A percentile compares a stretch with the other conserved stretches of the same genome.
phyloP scores from a whole-genome alignment of 257 asterid species.

The Forsythia suspensa region DNA sequence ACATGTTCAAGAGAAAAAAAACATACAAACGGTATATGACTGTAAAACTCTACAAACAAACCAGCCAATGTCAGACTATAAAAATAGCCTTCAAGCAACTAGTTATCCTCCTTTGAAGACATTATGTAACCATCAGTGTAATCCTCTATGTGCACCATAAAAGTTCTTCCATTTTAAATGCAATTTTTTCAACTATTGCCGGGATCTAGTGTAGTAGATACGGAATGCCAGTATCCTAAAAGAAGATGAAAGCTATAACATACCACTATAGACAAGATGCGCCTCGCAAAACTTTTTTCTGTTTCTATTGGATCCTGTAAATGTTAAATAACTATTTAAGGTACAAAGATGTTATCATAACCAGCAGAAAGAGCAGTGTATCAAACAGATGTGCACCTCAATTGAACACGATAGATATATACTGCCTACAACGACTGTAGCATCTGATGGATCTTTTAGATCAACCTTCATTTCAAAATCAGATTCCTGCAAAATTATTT shows the following conservation, averaged over 20 bases:
- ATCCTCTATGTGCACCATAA: background rate
- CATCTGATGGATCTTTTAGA: conserved; percentile 69
- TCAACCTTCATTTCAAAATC: conserved; percentile 63
- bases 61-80: background rate
- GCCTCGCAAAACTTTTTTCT: conserved; percentile 73
- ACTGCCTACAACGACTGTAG: conserved; percentile 60
- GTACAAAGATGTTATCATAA: conserved; percentile 17
- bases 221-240: background rate
- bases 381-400: conserved; percentile 57
- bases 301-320: conserved; percentile 95
- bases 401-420: conserved; percentile 80
- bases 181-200: background rate
- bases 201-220: background rate
- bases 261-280: conserved; percentile 94
- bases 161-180: background rate
- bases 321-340: conserved; percentile 29
- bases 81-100: background rate
- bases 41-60: background rate
- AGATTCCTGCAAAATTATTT: conserved; percentile 56
- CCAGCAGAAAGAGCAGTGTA: conserved; percentile 10
- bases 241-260: conserved; percentile 13
- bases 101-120: background rate
- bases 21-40: background rate
- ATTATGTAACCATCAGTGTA: too few species aligned
- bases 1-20: background rate